Base-by-base conservation (phyloP, 306 rosid species). In the Astragalus glycyphyllos region DNA sequence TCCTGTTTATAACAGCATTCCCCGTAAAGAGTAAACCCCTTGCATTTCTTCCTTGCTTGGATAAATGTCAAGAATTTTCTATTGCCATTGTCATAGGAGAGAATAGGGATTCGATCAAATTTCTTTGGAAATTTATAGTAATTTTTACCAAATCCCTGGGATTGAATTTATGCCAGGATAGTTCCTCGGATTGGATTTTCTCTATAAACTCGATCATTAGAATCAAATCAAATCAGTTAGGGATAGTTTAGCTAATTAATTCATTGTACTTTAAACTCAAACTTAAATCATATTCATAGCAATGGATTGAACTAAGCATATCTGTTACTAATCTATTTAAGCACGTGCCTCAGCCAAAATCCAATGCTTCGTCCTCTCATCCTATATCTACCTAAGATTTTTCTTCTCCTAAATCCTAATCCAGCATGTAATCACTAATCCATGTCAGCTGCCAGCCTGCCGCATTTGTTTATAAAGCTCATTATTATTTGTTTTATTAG, bases 1-100 rank as follows among this genome's bases (percentile, higher is more conserved):
- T 83, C 93, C 97, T 6, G 90, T 90, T 79, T 84, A 75, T 76
- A 77, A 80, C 41, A 85, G 62, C 71, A 46, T 67, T 14, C 74
- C 71, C 54, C 20, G 13, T 71, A 59, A 50, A 70, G 55, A 49
- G 51, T 80, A 38, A 72, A 41, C 32, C 11, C 68, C 15, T 60
- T 47, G 40, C 48, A 17, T 38, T 12, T 64, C 16, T 10, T 49
- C 29, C 7, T 42, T 44, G 48, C 13, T 59, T 56, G 59, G 26
- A 40, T 76, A 7, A 38, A 40, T 76, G 11, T 69, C 17, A 60
- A 23, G 15, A 69, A 42, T 38, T 61, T 47, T 8, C 48, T 11
- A 15, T 16, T 41, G 48, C 15, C 17, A 4, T 16, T 59, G 48
- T 40, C 31, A 8, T 17, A 8, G 32, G 46, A 0, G 46, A 0